Conservation (phyloP, 192 early-diverging fungal species). For the Rhizoclosmatium globosum region DNA sequence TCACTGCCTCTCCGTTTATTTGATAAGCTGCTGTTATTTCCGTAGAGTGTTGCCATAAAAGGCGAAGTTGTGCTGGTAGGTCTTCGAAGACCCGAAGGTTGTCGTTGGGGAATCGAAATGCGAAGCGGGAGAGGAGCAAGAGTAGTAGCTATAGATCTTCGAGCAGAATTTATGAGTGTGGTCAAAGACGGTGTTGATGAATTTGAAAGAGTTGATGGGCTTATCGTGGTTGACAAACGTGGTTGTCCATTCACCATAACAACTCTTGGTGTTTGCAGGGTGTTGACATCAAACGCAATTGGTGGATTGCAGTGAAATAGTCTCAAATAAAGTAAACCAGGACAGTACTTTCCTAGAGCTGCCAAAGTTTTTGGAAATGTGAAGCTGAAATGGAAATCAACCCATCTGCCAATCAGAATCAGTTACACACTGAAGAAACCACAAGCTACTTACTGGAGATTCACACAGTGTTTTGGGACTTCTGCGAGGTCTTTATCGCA, state of each 20-base stretch:
- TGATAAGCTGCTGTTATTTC: neutral
- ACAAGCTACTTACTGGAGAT: constrained; percentile 36
- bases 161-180: neutral
- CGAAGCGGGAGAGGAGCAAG: neutral
- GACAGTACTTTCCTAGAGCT: constrained; percentile 41
- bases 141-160: neutral
- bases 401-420: constrained; percentile 44
- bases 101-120: neutral
- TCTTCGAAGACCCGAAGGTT: neutral
- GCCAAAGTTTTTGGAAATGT: constrained; percentile 49
- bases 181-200: neutral
- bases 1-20: neutral
- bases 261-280: too few relatives aligned
- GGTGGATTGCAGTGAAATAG: constrained; percentile 40
- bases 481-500: constrained; percentile 42
- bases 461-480: constrained; percentile 36
- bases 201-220: neutral
- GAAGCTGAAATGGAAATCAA: constrained; percentile 56
- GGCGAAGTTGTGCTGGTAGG: constrained; percentile 10
- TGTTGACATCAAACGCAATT: neutral
- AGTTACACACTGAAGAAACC: neutral
- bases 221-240: neutral
- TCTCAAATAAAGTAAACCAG: constrained; percentile 45
- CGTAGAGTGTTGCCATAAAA: constrained; percentile 25
- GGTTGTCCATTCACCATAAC: too few relatives aligned